Base-by-base conservation (phyloP, 352 stramenopile species). In the Phytopythium delawarense region DNA sequence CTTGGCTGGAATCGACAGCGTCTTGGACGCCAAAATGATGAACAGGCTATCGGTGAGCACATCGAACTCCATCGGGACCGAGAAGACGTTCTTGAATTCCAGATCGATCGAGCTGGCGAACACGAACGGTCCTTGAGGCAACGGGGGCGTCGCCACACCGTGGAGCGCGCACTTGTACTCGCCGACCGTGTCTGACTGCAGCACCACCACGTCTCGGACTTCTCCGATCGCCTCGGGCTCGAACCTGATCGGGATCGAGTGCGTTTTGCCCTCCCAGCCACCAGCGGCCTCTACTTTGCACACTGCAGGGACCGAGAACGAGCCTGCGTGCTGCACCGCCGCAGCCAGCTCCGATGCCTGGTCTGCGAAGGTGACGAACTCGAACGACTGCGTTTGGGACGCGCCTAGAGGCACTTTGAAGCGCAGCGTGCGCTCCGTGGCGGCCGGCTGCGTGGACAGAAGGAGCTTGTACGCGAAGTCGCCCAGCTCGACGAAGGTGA, bases 61-160 rank as follows among this genome's bases (percentile, higher is more conserved):
- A 13, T 87, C 74, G 64, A 97, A 98, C 15, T 96, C 84, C 13
- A 67, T 73, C 2, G 76, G 50, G 7, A 72, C 68, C 21, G 76
- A 89, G 56, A 97, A 98, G 1, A 97, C 88, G 65, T 98, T 98
- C 50, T 89, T 87, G 74, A 97, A 97, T 52, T 92, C 79, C 54
- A 98, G 87, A 18, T 94, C 82, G 57, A 76, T 79, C 1, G 66
- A 72, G 7, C 72, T 62, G n/a, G 70, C 60, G 50, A 92, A 81
- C 21, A 89, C 66, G 64, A 94, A 95, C 7, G 91, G 91, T 0
- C 91, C 89, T 57, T 96, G 86, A 2, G 92, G 92, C 4, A 92
- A 57, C 2, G 90, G 84, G 2, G 91, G 77, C 34, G 82, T 76
- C 0, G 84, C 89, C 4, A 91, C 39, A 6, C 92, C 92, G n/a